Base-by-base conservation (phyloP, 1,139 yeast species). In the Debaryomyces coudertii region DNA sequence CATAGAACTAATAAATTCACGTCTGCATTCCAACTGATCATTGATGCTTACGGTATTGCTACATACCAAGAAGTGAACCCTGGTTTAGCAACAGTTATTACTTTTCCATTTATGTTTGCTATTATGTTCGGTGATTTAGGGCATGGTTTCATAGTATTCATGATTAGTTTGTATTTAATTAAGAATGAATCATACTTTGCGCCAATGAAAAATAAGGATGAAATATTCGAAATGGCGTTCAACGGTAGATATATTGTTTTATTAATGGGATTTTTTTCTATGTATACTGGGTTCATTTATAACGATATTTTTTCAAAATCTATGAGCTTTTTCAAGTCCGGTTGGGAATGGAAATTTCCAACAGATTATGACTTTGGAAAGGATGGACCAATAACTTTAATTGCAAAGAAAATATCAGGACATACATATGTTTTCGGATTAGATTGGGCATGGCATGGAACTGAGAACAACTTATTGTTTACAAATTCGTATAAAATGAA, bases 41-140 rank as follows among this genome's bases (percentile, higher is more conserved):
- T 89, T 54, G 99, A 93, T 66, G 96, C 97, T 5, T 93, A 93
- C 62, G 99, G 98, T 55, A 79, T 92, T 44, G 95, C 97, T 11
- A 83, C 95, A 8, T 92, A 93, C 68, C 90, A 89, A 61, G 99
- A 93, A 66, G 95, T 93, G 30, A 93, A 93, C 60, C 97, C 99
- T 2, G 98, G 97, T 46, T 76, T 93, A 53, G 95, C 99, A 4
- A 89, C 99, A 0, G 80, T 92, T 40, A 87, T 93, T 29, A 93
- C 99, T 0, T 93, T 93, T 71, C 99, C 99, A 11, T 93, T 95
- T 68, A 90, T 93, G 97, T 93, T 93, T 73, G 97, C 99, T 30
- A 88, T 95, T 56, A 93, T 93, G 99, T 93, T 93, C 76, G 99
- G 99, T 68, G 99, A 93, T 70, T 69, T 92, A 51, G 99, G 99